Base-by-base conservation (phyloP, 164 flowering plant species). In the Macadamia tetraphylla region DNA sequence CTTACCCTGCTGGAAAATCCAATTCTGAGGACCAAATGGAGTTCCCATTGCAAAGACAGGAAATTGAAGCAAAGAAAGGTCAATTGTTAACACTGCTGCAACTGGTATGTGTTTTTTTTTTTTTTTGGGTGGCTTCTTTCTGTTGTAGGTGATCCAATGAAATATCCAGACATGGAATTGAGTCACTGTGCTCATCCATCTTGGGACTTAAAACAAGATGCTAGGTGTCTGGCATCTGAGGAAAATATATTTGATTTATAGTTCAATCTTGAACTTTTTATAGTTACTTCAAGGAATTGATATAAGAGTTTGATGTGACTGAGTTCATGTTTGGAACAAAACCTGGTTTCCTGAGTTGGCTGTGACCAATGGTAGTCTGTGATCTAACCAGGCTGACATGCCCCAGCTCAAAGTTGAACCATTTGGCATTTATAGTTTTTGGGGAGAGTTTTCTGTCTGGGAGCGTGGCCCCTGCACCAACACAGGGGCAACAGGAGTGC, bases 1-100 rank as follows among this genome's bases (percentile, higher is more conserved):
- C 66, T 55, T 29, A 29, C 29, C 64, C 64, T 42, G 74, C 73
- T 57, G 72, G 48, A 2, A 81, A 70, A 76, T 70, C 56, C 44
- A 55, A 59, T 52, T 61, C 58, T 42, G 72, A 75, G 18, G 63
- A 57, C 58, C 80, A 70, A 29, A 31, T 53, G 18, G 74, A 72
- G 49, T 60, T 79, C 7, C 53, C 67, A 12, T 44, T 58, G 66
- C 83, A 72, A 67, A 81, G 67, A 63, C 70, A 61, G 52, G 83
- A 79, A 9, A 63, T 68, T 55, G 84, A 82, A 75, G 70, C 77
- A 11, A 88, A 82, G 82, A 88, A 86, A 73, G 65, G 83, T 46
- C 87, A 88, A 63, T 78, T 94, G 60, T 71, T 86, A 46, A 71
- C 79, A 65, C 80, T 94, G 62, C 80, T 94, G 32, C 87, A 89